Evolutionary conservation across 192 early-diverging fungal species (phyloP).

Genomic region (Lunasporangiospora selenospora): DNA sequence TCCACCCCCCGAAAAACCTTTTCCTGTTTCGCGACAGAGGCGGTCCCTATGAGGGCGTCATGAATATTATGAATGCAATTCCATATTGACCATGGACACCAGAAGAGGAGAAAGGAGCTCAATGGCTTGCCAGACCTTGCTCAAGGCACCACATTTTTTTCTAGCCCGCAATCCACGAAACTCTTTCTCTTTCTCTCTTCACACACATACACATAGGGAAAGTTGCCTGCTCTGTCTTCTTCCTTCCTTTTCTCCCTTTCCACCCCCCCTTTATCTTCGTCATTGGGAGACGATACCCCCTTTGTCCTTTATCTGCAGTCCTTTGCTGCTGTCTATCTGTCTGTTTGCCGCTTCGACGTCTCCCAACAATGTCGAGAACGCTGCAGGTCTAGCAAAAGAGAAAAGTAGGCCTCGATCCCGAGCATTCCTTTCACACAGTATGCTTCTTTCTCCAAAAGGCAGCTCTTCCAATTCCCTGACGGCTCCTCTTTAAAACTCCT

Average conservation of each 20-base stretch:
- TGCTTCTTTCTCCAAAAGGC: neutral
- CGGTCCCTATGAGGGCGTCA: too few relatives aligned
- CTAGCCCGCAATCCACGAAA: neutral
- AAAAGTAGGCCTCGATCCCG: neutral
- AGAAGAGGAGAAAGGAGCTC: too few relatives aligned
- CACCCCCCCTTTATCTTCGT: neutral
- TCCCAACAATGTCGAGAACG: constrained; percentile 1
- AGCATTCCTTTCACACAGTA: neutral
- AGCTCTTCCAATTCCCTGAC: neutral
- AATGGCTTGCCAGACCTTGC: too few relatives aligned
- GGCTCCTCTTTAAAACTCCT: neutral
- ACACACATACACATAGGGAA: too few relatives aligned
- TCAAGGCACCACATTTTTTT: neutral
- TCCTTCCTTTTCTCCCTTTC: neutral
- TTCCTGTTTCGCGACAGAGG: neutral
- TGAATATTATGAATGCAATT: too few relatives aligned
- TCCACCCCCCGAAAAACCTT: neutral
- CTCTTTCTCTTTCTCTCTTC: neutral
- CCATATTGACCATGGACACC: too few relatives aligned
- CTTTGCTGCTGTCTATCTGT: neutral
- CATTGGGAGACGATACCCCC: too few relatives aligned
- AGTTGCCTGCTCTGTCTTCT: neutral
- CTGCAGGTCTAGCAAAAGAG: neutral
- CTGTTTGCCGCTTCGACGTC: constrained; percentile 4
- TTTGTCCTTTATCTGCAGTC: neutral